Conservation (phyloP, 2,329 filamentous ascomycete species). For the Colletotrichum echinochloae region DNA sequence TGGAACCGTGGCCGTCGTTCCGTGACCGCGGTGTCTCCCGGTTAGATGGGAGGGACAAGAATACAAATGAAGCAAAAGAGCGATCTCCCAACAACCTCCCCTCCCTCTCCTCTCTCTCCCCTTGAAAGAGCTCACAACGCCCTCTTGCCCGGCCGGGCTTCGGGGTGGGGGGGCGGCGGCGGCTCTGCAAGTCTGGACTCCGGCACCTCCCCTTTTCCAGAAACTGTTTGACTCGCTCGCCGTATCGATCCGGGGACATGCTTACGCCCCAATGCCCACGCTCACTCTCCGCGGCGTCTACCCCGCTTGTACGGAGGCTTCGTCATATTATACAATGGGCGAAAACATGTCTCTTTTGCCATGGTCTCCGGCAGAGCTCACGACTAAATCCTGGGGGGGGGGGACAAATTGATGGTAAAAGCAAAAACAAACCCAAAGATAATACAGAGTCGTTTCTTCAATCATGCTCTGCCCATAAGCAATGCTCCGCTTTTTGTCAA, state of each 20-base stretch:
- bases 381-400: neutral
- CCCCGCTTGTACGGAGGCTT: neutral
- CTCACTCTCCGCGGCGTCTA: neutral
- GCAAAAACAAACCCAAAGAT: neutral
- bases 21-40: neutral
- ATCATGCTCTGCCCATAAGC: constrained; percentile 7
- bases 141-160: neutral
- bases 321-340: no score
- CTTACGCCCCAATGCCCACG: no score
- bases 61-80: neutral
- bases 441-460: neutral
- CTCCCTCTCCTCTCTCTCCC: neutral
- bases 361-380: neutral
- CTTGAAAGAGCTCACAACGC: neutral
- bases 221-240: constrained; percentile 28
- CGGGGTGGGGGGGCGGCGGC: no score
- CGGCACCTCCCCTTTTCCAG: neutral
- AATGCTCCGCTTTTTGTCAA: constrained; percentile 19
- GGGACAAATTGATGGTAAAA: neutral
- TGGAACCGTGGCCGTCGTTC: neutral
- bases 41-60: neutral
- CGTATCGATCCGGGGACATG: constrained; percentile 21
- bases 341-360: neutral
- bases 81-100: no score
- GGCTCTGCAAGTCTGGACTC: neutral